phyloP scores from a whole-genome alignment of 768 basidiomycete species.

The Steccherinum ochraceum region DNA sequence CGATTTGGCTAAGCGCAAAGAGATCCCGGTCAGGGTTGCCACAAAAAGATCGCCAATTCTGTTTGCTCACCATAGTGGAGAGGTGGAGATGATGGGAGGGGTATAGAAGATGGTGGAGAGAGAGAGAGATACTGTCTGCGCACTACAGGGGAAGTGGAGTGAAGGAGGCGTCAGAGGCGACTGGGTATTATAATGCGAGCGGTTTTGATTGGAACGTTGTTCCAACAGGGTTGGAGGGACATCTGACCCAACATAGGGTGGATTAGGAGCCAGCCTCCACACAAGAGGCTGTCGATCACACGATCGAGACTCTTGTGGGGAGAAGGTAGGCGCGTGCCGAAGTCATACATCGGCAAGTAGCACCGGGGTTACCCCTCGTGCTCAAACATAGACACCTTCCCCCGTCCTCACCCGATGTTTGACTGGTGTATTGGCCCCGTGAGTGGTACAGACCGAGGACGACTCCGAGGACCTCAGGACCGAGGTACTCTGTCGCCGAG shows the following conservation, averaged over 20 bases:
- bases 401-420: background rate
- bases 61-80: background rate
- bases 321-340: background rate
- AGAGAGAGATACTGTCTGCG: too few relatives aligned
- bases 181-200: too few relatives aligned
- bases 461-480: too few relatives aligned
- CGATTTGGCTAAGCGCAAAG: slow-evolving; percentile 3
- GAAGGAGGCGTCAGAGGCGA: background rate
- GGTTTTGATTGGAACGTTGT: too few relatives aligned
- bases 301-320: background rate
- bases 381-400: background rate
- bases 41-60: too few relatives aligned
- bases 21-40: too few relatives aligned
- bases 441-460: too few relatives aligned
- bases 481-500: too few relatives aligned
- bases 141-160: background rate
- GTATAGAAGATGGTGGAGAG: background rate
- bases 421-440: too few relatives aligned
- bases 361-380: background rate
- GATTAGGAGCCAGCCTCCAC: background rate
- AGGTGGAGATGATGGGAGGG: background rate
- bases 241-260: background rate
- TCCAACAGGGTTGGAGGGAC: too few relatives aligned
- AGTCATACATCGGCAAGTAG: background rate
- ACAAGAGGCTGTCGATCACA: background rate